Evolutionary conservation across 345 rosid species (phyloP).

Genomic region (Hirschfeldia incana): DNA sequence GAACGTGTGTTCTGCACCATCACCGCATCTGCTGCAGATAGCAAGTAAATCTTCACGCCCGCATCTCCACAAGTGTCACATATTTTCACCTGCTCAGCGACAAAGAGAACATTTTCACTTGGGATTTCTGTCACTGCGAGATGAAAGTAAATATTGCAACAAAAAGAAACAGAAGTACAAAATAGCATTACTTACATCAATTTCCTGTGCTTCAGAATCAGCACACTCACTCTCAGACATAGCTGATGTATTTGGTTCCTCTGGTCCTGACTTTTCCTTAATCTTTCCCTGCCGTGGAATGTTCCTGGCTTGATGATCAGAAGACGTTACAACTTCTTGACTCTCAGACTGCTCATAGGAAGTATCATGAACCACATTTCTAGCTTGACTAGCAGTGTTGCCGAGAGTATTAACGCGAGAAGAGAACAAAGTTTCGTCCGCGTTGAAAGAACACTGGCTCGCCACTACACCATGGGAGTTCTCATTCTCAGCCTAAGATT

Average conservation of each 20-base stretch:
- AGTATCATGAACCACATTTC: slow-evolving; percentile 40
- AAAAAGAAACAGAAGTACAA: not conserved
- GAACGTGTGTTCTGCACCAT: slow-evolving; percentile 98
- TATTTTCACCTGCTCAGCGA: slow-evolving; percentile 79
- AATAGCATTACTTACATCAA: slow-evolving; percentile 67
- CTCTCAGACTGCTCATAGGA: slow-evolving; percentile 58
- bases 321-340: slow-evolving; percentile 48
- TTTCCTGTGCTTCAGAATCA: slow-evolving; percentile 72
- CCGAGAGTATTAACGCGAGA: slow-evolving; percentile 25
- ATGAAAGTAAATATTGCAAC: not conserved
- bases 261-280: slow-evolving; percentile 40
- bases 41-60: slow-evolving; percentile 99
- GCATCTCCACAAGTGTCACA: slow-evolving; percentile 99
- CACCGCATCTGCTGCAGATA: slow-evolving; percentile 84
- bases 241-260: slow-evolving; percentile 32
- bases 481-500: slow-evolving; percentile 45
- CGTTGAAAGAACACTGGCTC: slow-evolving; percentile 59
- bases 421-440: slow-evolving; percentile 40
- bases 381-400: no score
- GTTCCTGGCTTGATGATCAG: slow-evolving; percentile 32
- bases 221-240: slow-evolving; percentile 57
- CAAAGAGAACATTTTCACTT: slow-evolving; percentile 25
- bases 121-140: not conserved
- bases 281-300: slow-evolving; percentile 19
- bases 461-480: slow-evolving; percentile 50